phyloP scores from a whole-genome alignment of 2,329 filamentous ascomycete species.

The Botryosphaeria dothidea region DNA sequence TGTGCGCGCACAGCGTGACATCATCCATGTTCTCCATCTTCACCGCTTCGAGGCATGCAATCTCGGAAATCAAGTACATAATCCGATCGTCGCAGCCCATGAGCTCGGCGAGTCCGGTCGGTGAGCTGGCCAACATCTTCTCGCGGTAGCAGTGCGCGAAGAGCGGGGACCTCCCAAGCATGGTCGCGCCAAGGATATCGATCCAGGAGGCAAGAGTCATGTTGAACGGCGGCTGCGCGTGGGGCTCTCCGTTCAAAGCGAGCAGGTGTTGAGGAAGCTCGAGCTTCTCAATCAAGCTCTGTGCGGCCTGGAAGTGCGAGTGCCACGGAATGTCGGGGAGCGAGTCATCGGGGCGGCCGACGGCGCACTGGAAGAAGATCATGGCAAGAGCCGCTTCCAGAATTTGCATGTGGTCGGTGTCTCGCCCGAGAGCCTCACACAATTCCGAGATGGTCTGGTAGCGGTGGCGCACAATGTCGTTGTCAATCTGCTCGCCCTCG shows the following conservation, averaged over 20 bases:
- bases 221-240: conserved; percentile 77
- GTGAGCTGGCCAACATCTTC: conserved; percentile 71
- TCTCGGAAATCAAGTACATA: conserved; percentile 98
- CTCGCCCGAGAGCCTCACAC: conserved; percentile 76
- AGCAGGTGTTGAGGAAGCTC: conserved; percentile 71
- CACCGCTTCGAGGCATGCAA: conserved; percentile 89
- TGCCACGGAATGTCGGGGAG: conserved; percentile 95
- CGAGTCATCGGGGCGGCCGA: conserved; percentile 80
- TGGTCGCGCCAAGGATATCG: conserved; percentile 92
- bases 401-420: conserved; percentile 83
- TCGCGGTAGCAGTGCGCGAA: conserved; percentile 96
- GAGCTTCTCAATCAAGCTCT: conserved; percentile 81
- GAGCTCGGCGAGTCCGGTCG: conserved; percentile 80
- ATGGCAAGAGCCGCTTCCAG: conserved; percentile 90
- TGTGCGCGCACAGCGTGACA: conserved; percentile 83
- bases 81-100: conserved; percentile 98
- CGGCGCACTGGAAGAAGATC: conserved; percentile 94
- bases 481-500: conserved; percentile 73
- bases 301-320: conserved; percentile 91
- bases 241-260: conserved; percentile 57
- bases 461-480: conserved; percentile 89
- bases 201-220: conserved; percentile 96
- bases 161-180: conserved; percentile 79
- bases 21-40: conserved; percentile 78
- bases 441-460: conserved; percentile 84